phyloP scores from a whole-genome alignment of 768 basidiomycete genomes.

The Mycena belliarum region DNA sequence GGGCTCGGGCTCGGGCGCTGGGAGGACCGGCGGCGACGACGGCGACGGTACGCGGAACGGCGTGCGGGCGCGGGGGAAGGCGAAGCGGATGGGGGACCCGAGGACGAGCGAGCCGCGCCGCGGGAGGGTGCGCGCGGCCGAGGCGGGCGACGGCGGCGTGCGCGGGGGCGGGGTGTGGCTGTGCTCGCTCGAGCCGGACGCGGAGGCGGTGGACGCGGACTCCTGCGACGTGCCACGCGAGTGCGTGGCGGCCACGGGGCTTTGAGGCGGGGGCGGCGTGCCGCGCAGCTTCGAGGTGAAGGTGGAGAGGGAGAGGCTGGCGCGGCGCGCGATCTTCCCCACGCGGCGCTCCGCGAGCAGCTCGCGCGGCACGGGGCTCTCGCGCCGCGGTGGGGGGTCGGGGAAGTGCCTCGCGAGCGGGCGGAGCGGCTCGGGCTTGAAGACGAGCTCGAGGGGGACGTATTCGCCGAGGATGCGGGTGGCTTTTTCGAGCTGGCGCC shows the following conservation, averaged over 20 bases:
- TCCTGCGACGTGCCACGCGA: constrained; percentile 11
- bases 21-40: not conserved
- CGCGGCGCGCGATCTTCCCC: constrained; percentile 2
- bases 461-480: constrained; percentile 15
- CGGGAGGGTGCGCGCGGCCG: not conserved
- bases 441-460: constrained; percentile 17
- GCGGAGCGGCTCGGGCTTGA: constrained; percentile 8
- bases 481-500: constrained; percentile 16
- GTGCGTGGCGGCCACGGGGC: constrained; percentile 1
- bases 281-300: constrained; percentile 9
- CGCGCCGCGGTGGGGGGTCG: constrained; percentile 4
- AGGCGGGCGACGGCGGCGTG: not conserved
- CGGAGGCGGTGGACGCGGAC: not conserved
- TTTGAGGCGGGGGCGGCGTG: no score
- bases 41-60: not conserved
- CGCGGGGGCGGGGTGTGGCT: not conserved
- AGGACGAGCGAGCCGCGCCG: not conserved
- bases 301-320: constrained; percentile 6
- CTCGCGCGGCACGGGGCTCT: constrained; percentile 3
- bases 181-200: constrained; percentile 13
- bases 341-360: not conserved
- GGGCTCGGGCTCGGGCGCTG: not conserved
- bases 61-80: not conserved
- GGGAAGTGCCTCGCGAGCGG: constrained; percentile 8
- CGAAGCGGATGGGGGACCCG: constrained; percentile 8